phyloP scores from a whole-genome alignment of 352 stramenopile genomes.

The Hyaloperonospora arabidopsidis region DNA sequence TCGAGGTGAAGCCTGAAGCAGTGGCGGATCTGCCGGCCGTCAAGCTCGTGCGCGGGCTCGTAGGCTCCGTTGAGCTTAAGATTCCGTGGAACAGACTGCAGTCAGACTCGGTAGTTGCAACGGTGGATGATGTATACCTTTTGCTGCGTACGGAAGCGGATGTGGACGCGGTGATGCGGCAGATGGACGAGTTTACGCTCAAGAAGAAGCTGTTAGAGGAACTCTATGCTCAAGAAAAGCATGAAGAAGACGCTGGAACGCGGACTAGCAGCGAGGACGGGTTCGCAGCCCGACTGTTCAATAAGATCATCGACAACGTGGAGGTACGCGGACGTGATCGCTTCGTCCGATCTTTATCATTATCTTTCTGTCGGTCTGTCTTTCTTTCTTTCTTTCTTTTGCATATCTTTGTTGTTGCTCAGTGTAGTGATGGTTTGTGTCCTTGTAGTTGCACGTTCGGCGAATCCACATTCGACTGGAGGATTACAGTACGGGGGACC shows the following conservation, averaged over 20 bases:
- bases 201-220: constrained; percentile 83
- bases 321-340: constrained; percentile 33
- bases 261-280: constrained; percentile 36
- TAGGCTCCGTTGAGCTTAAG: constrained; percentile 84
- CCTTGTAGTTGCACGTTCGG: constrained; percentile 65
- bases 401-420: background rate
- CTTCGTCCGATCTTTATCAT: background rate
- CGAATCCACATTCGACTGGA: constrained; percentile 79
- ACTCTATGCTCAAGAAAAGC: constrained; percentile 63
- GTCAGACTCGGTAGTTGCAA: constrained; percentile 82
- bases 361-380: too few relatives aligned
- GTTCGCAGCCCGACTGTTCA: constrained; percentile 69
- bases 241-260: constrained; percentile 31
- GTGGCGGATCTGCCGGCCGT: constrained; percentile 54
- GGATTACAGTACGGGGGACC: constrained; percentile 66
- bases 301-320: constrained; percentile 87
- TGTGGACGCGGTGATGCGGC: constrained; percentile 62
- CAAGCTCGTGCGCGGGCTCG: constrained; percentile 64
- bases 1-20: constrained; percentile 76
- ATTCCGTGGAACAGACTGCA: constrained; percentile 86
- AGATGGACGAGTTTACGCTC: constrained; percentile 72
- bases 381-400: constrained; percentile 1
- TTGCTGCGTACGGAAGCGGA: constrained; percentile 74
- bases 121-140: constrained; percentile 81
- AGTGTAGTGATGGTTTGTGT: background rate